These are phyloP conservation scores for Stenocarpella maydis DNA, from an alignment of 2,329 filamentous ascomycete genomes.

Conservation along the genomic window DNA sequence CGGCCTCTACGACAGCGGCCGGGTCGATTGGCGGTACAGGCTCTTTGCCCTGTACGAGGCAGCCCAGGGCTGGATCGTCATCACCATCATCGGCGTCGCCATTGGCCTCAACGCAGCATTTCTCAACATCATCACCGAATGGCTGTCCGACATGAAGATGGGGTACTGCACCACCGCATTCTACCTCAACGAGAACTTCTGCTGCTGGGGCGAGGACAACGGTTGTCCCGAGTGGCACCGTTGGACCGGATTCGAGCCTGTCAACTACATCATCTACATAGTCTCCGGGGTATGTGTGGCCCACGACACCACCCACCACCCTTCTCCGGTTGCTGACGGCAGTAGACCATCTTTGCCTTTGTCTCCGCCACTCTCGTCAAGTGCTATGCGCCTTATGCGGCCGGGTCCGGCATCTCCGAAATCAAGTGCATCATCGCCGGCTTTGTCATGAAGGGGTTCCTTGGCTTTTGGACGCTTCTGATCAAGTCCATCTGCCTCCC, in stretches of 20 bases:
- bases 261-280: conserved; percentile 91
- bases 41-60: conserved; percentile 91
- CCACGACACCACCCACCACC: too few relatives aligned
- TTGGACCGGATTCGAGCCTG: conserved; percentile 80
- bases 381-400: conserved; percentile 92
- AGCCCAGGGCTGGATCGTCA: conserved; percentile 96
- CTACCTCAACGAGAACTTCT: conserved; percentile 97
- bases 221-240: conserved; percentile 89
- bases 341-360: conserved; percentile 78
- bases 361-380: conserved; percentile 86
- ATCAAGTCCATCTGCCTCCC: conserved; percentile 95
- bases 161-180: conserved; percentile 96
- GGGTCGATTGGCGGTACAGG: conserved; percentile 80
- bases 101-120: conserved; percentile 95
- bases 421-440: conserved; percentile 99
- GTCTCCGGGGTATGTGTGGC: conserved; percentile 72
- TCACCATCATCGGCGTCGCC: conserved; percentile 89
- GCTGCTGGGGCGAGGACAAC: conserved; percentile 94
- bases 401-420: conserved; percentile 95
- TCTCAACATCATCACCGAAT: conserved; percentile 95
- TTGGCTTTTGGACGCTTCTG: conserved; percentile 87
- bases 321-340: conserved; percentile 33
- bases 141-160: conserved; percentile 93
- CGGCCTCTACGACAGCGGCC: conserved; percentile 75
- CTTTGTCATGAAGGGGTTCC: conserved; percentile 98